A percentile compares a stretch with the other conserved stretches of the same genome.
Evolutionary conservation across 257 asterid genomes (phyloP).

Genomic region (Verbascum thapsus): DNA sequence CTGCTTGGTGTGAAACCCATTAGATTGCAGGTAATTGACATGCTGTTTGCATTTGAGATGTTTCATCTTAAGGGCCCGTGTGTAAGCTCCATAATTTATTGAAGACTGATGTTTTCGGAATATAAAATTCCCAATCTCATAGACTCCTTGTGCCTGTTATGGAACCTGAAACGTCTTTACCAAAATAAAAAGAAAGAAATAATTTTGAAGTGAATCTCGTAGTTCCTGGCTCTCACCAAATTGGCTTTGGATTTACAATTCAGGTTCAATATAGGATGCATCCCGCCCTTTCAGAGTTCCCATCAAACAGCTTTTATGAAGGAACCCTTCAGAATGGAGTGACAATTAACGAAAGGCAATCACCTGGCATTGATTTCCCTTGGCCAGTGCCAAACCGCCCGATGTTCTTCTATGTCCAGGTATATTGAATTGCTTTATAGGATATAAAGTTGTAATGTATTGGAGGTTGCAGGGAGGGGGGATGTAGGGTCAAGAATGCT

Average conservation of each 20-base stretch:
- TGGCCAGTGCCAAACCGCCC: slow-evolving; percentile 99
- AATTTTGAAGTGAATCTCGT: background rate
- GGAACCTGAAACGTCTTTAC: too few species aligned
- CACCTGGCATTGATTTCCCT: slow-evolving; percentile 97
- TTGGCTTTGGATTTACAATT: slow-evolving; percentile 13
- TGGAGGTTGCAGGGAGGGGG: too few species aligned
- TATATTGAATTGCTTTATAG: slow-evolving; percentile 30
- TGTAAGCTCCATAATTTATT: slow-evolving; percentile 7
- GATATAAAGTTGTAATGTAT: slow-evolving; percentile 20
- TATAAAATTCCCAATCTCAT: too few species aligned
- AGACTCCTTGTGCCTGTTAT: too few species aligned
- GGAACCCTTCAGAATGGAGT: slow-evolving; percentile 99
- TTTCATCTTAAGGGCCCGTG: slow-evolving; percentile 15
- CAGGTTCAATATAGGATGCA: slow-evolving; percentile 99
- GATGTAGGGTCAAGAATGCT: background rate
- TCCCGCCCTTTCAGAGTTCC: slow-evolving; percentile 96
- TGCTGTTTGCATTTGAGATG: slow-evolving; percentile 10
- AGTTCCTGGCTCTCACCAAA: background rate
- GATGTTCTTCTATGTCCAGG: slow-evolving; percentile 99
- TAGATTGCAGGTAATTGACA: slow-evolving; percentile 81
- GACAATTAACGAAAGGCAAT: slow-evolving; percentile 86
- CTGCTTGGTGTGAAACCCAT: slow-evolving; percentile 95
- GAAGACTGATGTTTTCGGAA: background rate
- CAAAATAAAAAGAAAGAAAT: background rate
- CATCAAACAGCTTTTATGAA: slow-evolving; percentile 96